Percentiles rank a stretch among this genome's conserved stretches.
Conservation (phyloP, 2,329 filamentous ascomycete genomes). For the Aspergillus tanneri region DNA sequence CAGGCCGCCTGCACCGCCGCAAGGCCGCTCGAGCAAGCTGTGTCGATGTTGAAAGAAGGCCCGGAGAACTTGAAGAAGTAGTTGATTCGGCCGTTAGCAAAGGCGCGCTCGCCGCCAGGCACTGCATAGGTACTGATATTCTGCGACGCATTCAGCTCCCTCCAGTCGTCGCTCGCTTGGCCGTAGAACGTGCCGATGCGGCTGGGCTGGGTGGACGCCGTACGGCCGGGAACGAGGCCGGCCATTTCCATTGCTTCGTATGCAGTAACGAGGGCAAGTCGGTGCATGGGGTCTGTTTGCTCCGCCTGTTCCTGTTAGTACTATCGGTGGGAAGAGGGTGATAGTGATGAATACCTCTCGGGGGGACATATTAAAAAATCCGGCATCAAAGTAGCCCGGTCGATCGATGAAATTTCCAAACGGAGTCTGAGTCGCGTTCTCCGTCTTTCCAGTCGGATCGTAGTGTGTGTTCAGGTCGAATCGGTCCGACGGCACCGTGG, state of each 20-base stretch:
- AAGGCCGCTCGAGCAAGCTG: conserved; percentile 63
- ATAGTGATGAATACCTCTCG: conserved; percentile 44
- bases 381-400: conserved; percentile 40
- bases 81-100: conserved; percentile 64
- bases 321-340: not conserved
- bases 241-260: conserved; percentile 80
- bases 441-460: conserved; percentile 33
- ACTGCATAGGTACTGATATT: conserved; percentile 68
- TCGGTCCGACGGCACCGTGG: conserved; percentile 30
- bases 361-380: conserved; percentile 57
- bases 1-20: conserved; percentile 70
- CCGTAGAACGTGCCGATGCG: conserved; percentile 71
- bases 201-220: conserved; percentile 60
- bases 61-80: conserved; percentile 75
- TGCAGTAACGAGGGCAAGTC: conserved; percentile 71
- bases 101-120: conserved; percentile 60
- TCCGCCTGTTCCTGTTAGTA: conserved; percentile 58
- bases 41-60: conserved; percentile 69
- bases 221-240: conserved; percentile 69
- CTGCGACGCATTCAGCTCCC: conserved; percentile 68
- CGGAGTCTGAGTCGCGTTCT: conserved; percentile 32
- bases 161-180: conserved; percentile 63
- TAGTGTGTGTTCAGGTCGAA: conserved; percentile 37
- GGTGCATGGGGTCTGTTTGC: conserved; percentile 77
- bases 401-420: conserved; percentile 42